Conservation (phyloP, 1,284 basidiomycete genomes). For the Neolentinus lepideus region DNA sequence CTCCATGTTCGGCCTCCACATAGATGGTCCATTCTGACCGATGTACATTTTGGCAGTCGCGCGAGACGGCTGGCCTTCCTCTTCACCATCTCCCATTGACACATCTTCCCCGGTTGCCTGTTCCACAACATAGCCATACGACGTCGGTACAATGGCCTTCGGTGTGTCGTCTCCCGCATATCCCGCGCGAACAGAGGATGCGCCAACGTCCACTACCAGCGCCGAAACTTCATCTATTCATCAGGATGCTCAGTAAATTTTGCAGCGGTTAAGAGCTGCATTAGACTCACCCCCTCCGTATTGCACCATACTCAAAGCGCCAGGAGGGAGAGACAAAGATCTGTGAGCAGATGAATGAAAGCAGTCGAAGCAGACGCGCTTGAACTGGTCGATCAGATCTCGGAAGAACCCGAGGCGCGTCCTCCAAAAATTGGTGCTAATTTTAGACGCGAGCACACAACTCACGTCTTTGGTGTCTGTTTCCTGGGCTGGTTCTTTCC, state of each 20-base stretch:
- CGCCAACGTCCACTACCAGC: slow-evolving; percentile 91
- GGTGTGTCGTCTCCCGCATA: slow-evolving; percentile 98
- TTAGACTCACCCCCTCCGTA: slow-evolving; percentile 64
- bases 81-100: slow-evolving; percentile 42
- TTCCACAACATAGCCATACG: slow-evolving; percentile 71
- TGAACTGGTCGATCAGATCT: slow-evolving; percentile 24
- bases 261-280: background rate
- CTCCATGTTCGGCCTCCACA: slow-evolving; percentile 89
- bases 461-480: background rate
- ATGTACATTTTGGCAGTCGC: slow-evolving; percentile 63
- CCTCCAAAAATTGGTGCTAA: slow-evolving; percentile 6
- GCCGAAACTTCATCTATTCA: slow-evolving; percentile 86
- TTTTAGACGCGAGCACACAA: background rate
- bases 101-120: slow-evolving; percentile 39
- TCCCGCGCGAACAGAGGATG: slow-evolving; percentile 85
- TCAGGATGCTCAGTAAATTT: slow-evolving; percentile 1
- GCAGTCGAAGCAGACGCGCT: slow-evolving; percentile 5
- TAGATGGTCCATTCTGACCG: slow-evolving; percentile 87
- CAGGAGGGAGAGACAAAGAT: slow-evolving; percentile 23
- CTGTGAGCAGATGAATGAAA: background rate
- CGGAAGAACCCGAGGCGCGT: slow-evolving; percentile 6
- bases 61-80: slow-evolving; percentile 14
- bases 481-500: background rate
- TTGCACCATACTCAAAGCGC: slow-evolving; percentile 44
- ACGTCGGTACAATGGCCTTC: slow-evolving; percentile 85